Evolutionary conservation across 148 eudicot species (phyloP), one percentile per base, ranked within the genome.

Genomic region (Vaccinium macrocarpon): DNA sequence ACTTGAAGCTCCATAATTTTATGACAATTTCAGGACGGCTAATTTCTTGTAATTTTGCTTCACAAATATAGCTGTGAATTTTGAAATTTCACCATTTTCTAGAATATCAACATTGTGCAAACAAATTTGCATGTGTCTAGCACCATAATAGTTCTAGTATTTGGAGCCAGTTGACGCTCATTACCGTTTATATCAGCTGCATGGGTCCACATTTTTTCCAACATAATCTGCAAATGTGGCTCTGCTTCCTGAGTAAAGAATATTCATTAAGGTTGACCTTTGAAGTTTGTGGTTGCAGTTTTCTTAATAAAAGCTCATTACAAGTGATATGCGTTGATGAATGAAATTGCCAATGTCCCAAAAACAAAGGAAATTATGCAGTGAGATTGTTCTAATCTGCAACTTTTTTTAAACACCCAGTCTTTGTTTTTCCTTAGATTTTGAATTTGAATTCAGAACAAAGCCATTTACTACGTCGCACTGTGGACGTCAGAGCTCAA

Each of bases 61-160:
- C 55, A 79, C 27, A 71, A 11, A 62, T 52, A 84, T n/a, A 25
- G 68, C 80, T 38, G 55, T 27, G 71, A 38, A 72, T n/a, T 64
- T n/a, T 42, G 8, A 9, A 5, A 32, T 2, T 61, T 23, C 9
- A 59, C 16, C 5, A 61, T 18, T 29, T 57, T 46, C 38, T 18
- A n/a, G 35, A 16, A 78, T 16, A 21, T 51, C n/a, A 25, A 70
- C 10, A 3, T 51, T 48, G 35, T 13, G 25, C 46, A 52, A 25
- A 64, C 5, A 12, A 27, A 11, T 52, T 27, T n/a, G 14, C 35
- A 59, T 61, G 55, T 21, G 57, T 82, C 84, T 51, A 35, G 49
- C 61, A 50, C 25, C 35, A 62, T 53, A 35, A 82, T 50, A 82
- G 29, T 25, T 15, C 25, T 15, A 27, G 23, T 6, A 21, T 12